These are phyloP conservation scores for Acer campestre DNA, from an alignment of 345 rosid species.

Conservation along the genomic window DNA sequence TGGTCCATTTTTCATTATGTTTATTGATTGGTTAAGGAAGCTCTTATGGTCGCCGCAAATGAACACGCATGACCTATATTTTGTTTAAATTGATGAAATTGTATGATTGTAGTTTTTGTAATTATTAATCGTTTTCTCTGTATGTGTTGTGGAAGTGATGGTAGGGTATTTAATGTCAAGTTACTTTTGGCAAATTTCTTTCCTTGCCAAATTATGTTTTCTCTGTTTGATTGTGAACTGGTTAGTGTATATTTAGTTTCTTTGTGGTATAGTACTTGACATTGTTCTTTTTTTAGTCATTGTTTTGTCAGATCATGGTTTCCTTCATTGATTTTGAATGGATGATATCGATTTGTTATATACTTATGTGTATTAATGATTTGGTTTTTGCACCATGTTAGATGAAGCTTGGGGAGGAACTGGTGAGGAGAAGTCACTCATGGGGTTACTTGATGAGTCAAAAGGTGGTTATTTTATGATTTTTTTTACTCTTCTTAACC, in stretches of 20 bases:
- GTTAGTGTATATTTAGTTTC: not conserved
- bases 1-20: not conserved
- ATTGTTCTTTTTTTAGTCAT: not conserved
- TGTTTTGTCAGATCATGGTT: not conserved
- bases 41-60: not conserved
- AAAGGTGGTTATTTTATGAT: conserved; percentile 33
- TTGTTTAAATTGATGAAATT: not conserved
- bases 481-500: not conserved
- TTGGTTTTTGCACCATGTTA: conserved; percentile 7
- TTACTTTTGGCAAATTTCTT: not conserved
- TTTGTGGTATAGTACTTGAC: not conserved
- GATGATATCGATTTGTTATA: not conserved
- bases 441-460: conserved; percentile 36
- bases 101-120: no score
- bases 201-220: not conserved
- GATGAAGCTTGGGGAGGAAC: conserved; percentile 36
- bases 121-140: not conserved
- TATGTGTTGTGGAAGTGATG: not conserved
- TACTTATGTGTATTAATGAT: conserved; percentile 1
- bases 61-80: not conserved
- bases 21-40: not conserved
- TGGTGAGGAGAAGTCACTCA: conserved; percentile 28
- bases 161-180: not conserved
- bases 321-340: not conserved
- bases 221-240: not conserved